These are phyloP conservation scores for Casuarina equisetifolia DNA, from an alignment of 306 rosid genomes.

Conservation along the genomic window DNA sequence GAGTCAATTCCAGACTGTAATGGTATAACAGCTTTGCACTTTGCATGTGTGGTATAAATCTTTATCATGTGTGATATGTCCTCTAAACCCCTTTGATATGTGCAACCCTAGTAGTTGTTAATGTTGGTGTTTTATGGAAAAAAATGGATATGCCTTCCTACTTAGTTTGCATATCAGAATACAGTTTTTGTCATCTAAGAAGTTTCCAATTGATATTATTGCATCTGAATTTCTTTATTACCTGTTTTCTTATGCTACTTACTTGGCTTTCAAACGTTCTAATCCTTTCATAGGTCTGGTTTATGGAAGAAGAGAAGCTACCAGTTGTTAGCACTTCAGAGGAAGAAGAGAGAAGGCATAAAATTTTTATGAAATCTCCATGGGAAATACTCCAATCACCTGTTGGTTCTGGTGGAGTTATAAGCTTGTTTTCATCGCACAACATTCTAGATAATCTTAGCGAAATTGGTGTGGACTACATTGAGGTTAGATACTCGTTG, in stretches of 20 bases:
- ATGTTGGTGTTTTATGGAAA: background rate
- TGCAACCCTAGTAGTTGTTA: background rate
- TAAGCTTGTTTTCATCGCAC: constrained; percentile 67
- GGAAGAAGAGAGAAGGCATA: constrained; percentile 55
- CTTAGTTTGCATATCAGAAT: background rate
- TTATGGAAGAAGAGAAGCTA: constrained; percentile 88
- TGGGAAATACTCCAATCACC: constrained; percentile 91
- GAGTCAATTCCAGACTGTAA: background rate
- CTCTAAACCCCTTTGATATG: background rate
- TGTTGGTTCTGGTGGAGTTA: constrained; percentile 81
- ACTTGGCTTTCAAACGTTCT: constrained; percentile 2
- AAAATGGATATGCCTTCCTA: background rate
- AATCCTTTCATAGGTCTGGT: constrained; percentile 58
- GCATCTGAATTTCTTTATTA: constrained; percentile 4
- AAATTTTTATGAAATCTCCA: constrained; percentile 85
- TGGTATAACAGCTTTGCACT: background rate
- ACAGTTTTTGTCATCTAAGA: background rate
- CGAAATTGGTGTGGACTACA: constrained; percentile 67
- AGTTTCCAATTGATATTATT: background rate
- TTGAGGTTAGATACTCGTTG: constrained; percentile 57
- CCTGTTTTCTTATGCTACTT: constrained; percentile 7
- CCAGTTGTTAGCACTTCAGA: constrained; percentile 66
- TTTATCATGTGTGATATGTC: background rate
- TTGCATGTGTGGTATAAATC: background rate
- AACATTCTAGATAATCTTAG: constrained; percentile 52